Evolutionary conservation across 805 yeast genomes (phyloP).

Genomic region (Candida piceae): DNA sequence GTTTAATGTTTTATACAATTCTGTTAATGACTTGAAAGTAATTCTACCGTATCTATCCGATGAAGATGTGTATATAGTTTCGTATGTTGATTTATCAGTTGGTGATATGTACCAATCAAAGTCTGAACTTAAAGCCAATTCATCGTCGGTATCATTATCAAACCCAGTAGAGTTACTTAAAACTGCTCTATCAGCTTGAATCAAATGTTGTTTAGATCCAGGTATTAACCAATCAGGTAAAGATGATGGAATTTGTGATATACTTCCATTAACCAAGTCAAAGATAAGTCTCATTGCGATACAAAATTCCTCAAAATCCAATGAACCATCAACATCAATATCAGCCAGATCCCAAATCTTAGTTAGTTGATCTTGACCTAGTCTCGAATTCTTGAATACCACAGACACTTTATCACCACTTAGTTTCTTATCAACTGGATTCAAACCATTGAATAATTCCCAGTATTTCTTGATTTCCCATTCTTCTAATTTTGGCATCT

Average conservation of each 20-base stretch:
- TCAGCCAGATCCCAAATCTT: slow-evolving; percentile 90
- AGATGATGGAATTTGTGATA: slow-evolving; percentile 53
- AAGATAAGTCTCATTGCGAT: slow-evolving; percentile 94
- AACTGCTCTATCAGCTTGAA: slow-evolving; percentile 77
- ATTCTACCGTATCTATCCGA: slow-evolving; percentile 78
- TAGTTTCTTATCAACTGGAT: slow-evolving; percentile 74
- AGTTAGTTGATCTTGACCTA: slow-evolving; percentile 71
- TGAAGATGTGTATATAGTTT: slow-evolving; percentile 67
- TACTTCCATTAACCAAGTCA: slow-evolving; percentile 75
- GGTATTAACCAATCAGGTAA: slow-evolving; percentile 95
- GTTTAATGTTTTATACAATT: slow-evolving; percentile 60
- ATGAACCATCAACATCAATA: slow-evolving; percentile 83
- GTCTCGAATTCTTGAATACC: slow-evolving; percentile 83
- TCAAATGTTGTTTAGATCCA: slow-evolving; percentile 75
- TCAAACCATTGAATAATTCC: slow-evolving; percentile 91
- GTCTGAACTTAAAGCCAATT: slow-evolving; percentile 53
- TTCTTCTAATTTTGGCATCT: slow-evolving; percentile 70
- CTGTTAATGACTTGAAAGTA: slow-evolving; percentile 63
- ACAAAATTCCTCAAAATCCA: slow-evolving; percentile 97
- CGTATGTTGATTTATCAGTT: slow-evolving; percentile 72
- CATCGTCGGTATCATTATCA: slow-evolving; percentile 58
- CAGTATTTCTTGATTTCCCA: slow-evolving; percentile 97
- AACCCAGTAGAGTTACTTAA: slow-evolving; percentile 21
- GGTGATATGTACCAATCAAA: slow-evolving; percentile 98
- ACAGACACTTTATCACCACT: slow-evolving; percentile 81